Conservation (phyloP, 2,329 filamentous ascomycete genomes). For the Fonsecaea nubica region DNA sequence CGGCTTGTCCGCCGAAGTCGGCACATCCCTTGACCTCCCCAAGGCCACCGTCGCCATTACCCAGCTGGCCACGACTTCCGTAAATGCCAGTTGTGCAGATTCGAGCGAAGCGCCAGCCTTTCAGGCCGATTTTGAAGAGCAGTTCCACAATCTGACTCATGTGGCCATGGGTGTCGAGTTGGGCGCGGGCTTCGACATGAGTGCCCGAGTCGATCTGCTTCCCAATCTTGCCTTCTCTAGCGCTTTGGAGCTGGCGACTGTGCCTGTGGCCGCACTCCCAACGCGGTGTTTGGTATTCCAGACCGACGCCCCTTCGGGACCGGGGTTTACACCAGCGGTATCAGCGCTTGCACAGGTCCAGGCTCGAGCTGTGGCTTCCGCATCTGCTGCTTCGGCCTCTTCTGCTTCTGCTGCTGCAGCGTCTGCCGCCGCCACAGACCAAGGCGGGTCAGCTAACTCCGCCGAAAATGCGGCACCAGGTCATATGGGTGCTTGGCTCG, state of each 20-base stretch:
- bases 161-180: slow-evolving; percentile 1
- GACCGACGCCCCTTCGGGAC: background rate
- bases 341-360: slow-evolving; percentile 4
- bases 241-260: background rate
- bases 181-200: slow-evolving; percentile 7
- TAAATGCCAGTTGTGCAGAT: background rate
- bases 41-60: slow-evolving; percentile 5
- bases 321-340: slow-evolving; percentile 4
- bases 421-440: background rate
- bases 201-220: background rate
- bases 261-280: background rate
- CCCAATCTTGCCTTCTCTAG: background rate
- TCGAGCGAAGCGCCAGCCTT: background rate
- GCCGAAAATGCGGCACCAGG: background rate
- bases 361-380: background rate
- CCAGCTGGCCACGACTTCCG: slow-evolving; percentile 11
- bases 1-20: background rate
- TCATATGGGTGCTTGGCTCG: background rate
- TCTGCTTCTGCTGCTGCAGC: background rate
- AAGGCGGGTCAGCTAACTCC: background rate
- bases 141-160: slow-evolving; percentile 11
- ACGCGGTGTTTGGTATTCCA: slow-evolving; percentile 14
- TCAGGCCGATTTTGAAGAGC: slow-evolving; percentile 3
- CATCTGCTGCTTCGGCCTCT: background rate
- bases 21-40: slow-evolving; percentile 6